Evolutionary conservation across 192 early-diverging fungal genomes (phyloP).

Genomic region (Dispira parvispora): DNA sequence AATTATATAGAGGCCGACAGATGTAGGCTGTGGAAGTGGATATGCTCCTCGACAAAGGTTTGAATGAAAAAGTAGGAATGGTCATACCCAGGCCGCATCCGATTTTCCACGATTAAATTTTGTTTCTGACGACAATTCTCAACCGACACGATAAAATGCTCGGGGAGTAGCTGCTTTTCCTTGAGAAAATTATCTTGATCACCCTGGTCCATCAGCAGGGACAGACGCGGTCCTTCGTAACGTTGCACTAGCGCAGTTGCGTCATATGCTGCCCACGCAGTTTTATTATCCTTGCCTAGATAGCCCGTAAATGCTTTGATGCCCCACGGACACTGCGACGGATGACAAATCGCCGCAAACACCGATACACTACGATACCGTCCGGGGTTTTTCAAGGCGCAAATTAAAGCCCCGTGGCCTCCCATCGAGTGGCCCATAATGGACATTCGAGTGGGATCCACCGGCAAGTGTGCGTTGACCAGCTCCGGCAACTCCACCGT

Average conservation of each 20-base stretch:
- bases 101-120: constrained; percentile 33
- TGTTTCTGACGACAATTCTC: constrained; percentile 18
- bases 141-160: constrained; percentile 32
- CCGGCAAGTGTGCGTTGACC: constrained; percentile 32
- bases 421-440: constrained; percentile 68
- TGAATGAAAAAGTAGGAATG: constrained; percentile 78
- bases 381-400: constrained; percentile 53
- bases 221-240: constrained; percentile 22
- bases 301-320: constrained; percentile 61
- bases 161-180: constrained; percentile 41
- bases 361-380: constrained; percentile 57
- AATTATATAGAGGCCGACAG: constrained; percentile 12
- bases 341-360: constrained; percentile 70
- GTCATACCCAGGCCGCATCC: constrained; percentile 67
- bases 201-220: constrained; percentile 41
- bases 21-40: constrained; percentile 50
- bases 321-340: constrained; percentile 57
- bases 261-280: constrained; percentile 57
- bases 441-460: constrained; percentile 41
- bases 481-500: constrained; percentile 51
- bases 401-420: constrained; percentile 74
- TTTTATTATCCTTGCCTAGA: constrained; percentile 34
- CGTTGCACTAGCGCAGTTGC: constrained; percentile 45
- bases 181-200: constrained; percentile 50
- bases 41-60: constrained; percentile 61